Conservation (phyloP, 1,284 basidiomycete genomes). For the Pterulicium gracile region DNA sequence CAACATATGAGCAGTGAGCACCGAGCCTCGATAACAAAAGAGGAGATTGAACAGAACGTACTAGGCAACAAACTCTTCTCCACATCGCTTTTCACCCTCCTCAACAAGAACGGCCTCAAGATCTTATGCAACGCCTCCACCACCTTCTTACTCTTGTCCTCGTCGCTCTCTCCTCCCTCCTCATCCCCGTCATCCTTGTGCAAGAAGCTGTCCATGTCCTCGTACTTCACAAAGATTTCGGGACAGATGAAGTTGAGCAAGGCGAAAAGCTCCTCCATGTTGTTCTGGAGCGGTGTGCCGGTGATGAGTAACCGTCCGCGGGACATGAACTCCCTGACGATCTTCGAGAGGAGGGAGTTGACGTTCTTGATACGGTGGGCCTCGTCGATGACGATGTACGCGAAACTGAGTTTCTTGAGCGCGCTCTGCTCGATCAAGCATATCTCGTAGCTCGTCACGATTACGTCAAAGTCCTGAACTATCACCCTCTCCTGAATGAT, state of each 20-base stretch:
- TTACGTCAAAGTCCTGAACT: slow-evolving; percentile 86
- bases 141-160: slow-evolving; percentile 83
- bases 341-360: slow-evolving; percentile 92
- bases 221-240: slow-evolving; percentile 70
- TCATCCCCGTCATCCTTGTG: slow-evolving; percentile 58
- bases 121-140: slow-evolving; percentile 98
- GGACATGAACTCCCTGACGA: slow-evolving; percentile 86
- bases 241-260: slow-evolving; percentile 92
- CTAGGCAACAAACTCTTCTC: slow-evolving; percentile 94
- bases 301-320: slow-evolving; percentile 91
- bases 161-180: slow-evolving; percentile 62
- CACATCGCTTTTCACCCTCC: slow-evolving; percentile 95
- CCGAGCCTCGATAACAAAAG: background rate
- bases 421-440: slow-evolving; percentile 91
- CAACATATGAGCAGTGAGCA: slow-evolving; percentile 9
- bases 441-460: slow-evolving; percentile 97
- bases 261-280: slow-evolving; percentile 94
- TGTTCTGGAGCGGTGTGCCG: slow-evolving; percentile 96
- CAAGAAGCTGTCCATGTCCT: slow-evolving; percentile 66
- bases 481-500: slow-evolving; percentile 76
- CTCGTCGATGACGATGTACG: slow-evolving; percentile 98
- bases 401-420: slow-evolving; percentile 92
- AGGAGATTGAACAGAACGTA: slow-evolving; percentile 22
- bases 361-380: slow-evolving; percentile 99
- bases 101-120: slow-evolving; percentile 86